phyloP scores from a whole-genome alignment of 495 filamentous ascomycete species.

The Xylaria palmicola region DNA sequence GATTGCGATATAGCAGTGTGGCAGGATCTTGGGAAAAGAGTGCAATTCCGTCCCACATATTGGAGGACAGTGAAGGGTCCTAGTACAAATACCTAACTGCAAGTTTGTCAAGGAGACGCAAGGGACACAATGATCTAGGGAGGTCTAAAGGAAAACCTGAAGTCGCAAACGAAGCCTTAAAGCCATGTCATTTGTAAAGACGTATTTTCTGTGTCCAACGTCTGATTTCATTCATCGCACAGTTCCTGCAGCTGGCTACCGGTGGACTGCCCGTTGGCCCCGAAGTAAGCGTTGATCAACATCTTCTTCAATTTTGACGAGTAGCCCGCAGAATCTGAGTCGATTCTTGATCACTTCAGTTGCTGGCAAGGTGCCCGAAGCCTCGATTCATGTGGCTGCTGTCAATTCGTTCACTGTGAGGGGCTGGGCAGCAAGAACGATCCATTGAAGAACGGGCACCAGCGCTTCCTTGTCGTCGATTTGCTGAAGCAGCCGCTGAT shows the following conservation, averaged over 20 bases:
- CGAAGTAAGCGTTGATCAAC: conserved; percentile 20
- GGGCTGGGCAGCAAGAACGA: conserved; percentile 32
- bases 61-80: not conserved
- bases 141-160: not conserved
- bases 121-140: not conserved
- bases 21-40: not conserved
- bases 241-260: conserved; percentile 35
- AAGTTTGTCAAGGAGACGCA: not conserved
- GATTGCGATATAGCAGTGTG: not conserved
- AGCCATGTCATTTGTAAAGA: not conserved
- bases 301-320: conserved; percentile 27
- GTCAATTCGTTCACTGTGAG: conserved; percentile 32
- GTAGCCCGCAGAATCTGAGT: conserved; percentile 22
- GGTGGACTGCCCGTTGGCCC: conserved; percentile 16
- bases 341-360: conserved; percentile 21
- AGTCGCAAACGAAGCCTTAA: not conserved
- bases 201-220: conserved; percentile 21
- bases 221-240: conserved; percentile 36
- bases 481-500: conserved; percentile 36
- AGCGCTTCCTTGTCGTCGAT: conserved; percentile 24
- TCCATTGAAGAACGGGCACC: conserved; percentile 32
- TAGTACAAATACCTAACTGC: not conserved
- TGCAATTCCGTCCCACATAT: not conserved
- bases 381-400: conserved; percentile 7
- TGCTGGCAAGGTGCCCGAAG: not conserved